Evolutionary conservation across 768 basidiomycete genomes (phyloP).

Genomic region (Suillus variegatus): DNA sequence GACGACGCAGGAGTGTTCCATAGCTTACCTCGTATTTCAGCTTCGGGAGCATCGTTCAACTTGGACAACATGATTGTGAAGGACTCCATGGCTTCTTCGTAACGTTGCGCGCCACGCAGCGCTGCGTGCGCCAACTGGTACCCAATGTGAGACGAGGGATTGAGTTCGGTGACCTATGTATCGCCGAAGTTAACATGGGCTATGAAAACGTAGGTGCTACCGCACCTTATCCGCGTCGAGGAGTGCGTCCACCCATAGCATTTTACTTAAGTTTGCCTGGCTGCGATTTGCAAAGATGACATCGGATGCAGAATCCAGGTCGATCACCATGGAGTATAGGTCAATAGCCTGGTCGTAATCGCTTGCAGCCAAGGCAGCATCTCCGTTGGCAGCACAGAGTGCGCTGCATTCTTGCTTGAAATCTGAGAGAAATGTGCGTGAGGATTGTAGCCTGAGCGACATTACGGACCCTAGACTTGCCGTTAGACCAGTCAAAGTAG

Average conservation of each 20-base stretch:
- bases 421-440: neutral
- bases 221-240: neutral
- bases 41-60: too few relatives aligned
- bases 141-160: neutral
- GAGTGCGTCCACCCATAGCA: neutral
- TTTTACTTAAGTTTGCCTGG: neutral
- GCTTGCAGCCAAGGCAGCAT: neutral
- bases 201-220: neutral
- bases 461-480: neutral
- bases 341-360: neutral
- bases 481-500: neutral
- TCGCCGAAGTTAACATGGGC: neutral
- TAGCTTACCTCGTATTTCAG: too few relatives aligned
- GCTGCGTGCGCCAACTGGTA: neutral
- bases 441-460: neutral
- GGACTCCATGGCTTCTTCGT: neutral
- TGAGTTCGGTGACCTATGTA: neutral
- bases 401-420: neutral
- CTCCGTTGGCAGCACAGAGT: neutral
- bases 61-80: neutral
- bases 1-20: too few relatives aligned
- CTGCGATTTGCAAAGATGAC: neutral
- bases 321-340: neutral
- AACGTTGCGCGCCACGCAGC: neutral
- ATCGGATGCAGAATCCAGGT: neutral